Conservation (phyloP, 345 rosid species). For the Syzygium aqueum region DNA sequence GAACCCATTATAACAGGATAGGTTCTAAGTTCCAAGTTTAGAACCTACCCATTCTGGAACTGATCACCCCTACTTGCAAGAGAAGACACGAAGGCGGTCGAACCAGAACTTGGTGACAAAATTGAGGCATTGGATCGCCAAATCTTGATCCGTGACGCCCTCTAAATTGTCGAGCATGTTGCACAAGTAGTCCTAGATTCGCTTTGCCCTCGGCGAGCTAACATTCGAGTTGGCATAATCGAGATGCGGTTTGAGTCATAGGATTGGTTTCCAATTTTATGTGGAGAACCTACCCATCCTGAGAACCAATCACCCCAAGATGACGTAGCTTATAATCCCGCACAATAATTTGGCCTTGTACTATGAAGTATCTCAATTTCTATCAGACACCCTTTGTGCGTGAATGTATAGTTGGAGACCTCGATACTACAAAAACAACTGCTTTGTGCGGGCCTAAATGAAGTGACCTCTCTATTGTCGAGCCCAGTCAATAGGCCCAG, state of each 20-base stretch:
- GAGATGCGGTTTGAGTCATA: no score
- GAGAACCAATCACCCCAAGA: no score
- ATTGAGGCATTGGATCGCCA: conserved; percentile 46
- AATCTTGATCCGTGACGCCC: conserved; percentile 4
- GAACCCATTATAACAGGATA: no score
- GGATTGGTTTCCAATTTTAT: no score
- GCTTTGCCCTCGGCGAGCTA: conserved; percentile 38
- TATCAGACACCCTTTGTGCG: no score
- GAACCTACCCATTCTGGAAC: no score
- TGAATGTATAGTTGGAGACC: neutral
- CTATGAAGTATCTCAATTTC: no score
- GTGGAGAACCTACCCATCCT: no score
- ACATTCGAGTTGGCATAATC: neutral
- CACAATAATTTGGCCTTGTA: no score
- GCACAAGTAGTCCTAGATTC: conserved; percentile 40
- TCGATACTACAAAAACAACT: neutral
- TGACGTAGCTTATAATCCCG: no score
- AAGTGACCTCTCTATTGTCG: neutral
- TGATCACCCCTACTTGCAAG: no score
- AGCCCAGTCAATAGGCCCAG: neutral
- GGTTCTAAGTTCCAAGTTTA: no score
- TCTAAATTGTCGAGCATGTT: conserved; percentile 40
- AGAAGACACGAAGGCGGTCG: neutral
- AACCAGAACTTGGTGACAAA: conserved; percentile 28
- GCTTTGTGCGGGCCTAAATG: neutral